Evolutionary conservation across 805 yeast genomes (phyloP).

Genomic region (Candida yuanshanica): DNA sequence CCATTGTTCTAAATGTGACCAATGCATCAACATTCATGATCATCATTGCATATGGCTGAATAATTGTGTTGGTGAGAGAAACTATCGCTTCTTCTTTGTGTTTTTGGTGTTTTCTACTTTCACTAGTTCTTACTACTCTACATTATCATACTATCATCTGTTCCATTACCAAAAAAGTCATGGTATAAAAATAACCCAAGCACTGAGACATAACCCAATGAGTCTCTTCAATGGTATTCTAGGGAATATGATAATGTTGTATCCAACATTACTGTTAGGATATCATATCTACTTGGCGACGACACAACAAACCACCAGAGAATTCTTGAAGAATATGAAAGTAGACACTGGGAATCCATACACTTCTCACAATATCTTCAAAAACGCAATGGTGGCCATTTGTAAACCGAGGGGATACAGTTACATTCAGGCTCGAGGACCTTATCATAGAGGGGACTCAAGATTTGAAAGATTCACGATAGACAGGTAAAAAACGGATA

Average conservation of each 20-base stretch:
- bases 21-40: slow-evolving; percentile 40
- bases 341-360: slow-evolving; percentile 33
- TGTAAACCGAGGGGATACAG: slow-evolving; percentile 36
- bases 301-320: slow-evolving; percentile 67
- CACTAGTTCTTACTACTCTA: slow-evolving; percentile 24
- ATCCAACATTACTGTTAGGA: slow-evolving; percentile 48
- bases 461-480: slow-evolving; percentile 26
- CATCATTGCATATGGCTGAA: slow-evolving; percentile 54
- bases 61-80: slow-evolving; percentile 72
- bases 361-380: slow-evolving; percentile 25
- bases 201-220: slow-evolving; percentile 28
- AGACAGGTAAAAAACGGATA: background rate
- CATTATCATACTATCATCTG: slow-evolving; percentile 29
- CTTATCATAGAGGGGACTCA: slow-evolving; percentile 31
- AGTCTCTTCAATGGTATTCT: slow-evolving; percentile 50
- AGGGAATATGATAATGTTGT: slow-evolving; percentile 38
- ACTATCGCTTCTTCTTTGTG: slow-evolving; percentile 54
- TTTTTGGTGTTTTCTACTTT: slow-evolving; percentile 39
- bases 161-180: slow-evolving; percentile 9
- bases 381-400: slow-evolving; percentile 29
- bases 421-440: slow-evolving; percentile 26
- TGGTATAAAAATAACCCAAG: slow-evolving; percentile 16
- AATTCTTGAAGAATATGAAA: slow-evolving; percentile 48
- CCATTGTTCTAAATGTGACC: slow-evolving; percentile 67
- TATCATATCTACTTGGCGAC: slow-evolving; percentile 52